These are phyloP conservation scores for Yamadazyma takamatsuzukensis DNA, from an alignment of 805 yeast genomes.

Conservation along the genomic window DNA sequence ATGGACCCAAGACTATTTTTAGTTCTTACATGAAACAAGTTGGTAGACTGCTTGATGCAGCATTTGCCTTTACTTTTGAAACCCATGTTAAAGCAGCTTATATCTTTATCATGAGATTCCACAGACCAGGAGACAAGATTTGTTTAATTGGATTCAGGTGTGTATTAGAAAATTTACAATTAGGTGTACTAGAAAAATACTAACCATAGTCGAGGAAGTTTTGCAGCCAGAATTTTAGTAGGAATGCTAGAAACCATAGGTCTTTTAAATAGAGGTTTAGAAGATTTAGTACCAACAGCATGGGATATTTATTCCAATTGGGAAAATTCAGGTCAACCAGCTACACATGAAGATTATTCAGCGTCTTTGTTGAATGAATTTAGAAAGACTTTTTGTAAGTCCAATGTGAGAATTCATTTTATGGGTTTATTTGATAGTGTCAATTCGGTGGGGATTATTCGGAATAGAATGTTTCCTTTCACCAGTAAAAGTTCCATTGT, in stretches of 20 bases:
- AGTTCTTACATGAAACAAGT: slow-evolving; percentile 8
- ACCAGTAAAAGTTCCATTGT: slow-evolving; percentile 49
- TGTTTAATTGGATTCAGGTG: slow-evolving; percentile 56
- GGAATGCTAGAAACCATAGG: slow-evolving; percentile 70
- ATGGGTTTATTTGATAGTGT: slow-evolving; percentile 72
- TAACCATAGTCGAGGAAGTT: slow-evolving; percentile 51
- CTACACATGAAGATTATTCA: slow-evolving; percentile 34
- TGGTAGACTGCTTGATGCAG: slow-evolving; percentile 31
- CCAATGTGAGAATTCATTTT: slow-evolving; percentile 45
- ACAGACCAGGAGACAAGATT: slow-evolving; percentile 48
- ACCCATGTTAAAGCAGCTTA: slow-evolving; percentile 59
- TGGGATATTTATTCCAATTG: slow-evolving; percentile 61
- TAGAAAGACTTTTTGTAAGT: slow-evolving; percentile 49
- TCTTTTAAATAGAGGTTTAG: slow-evolving; percentile 50
- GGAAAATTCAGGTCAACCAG: slow-evolving; percentile 60
- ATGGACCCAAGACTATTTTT: slow-evolving; percentile 16
- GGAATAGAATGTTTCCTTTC: slow-evolving; percentile 58
- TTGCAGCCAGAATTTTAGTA: slow-evolving; percentile 58
- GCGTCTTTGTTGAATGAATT: slow-evolving; percentile 51
- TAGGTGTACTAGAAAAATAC: background rate
- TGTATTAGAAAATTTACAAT: too few species aligned
- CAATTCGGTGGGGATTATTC: slow-evolving; percentile 59
- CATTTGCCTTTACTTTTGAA: slow-evolving; percentile 53
- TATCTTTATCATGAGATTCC: slow-evolving; percentile 46
- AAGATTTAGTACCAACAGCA: slow-evolving; percentile 54